Evolutionary conservation across 2,329 filamentous ascomycete genomes (phyloP).

Genomic region (Penicillium sumatraense): DNA sequence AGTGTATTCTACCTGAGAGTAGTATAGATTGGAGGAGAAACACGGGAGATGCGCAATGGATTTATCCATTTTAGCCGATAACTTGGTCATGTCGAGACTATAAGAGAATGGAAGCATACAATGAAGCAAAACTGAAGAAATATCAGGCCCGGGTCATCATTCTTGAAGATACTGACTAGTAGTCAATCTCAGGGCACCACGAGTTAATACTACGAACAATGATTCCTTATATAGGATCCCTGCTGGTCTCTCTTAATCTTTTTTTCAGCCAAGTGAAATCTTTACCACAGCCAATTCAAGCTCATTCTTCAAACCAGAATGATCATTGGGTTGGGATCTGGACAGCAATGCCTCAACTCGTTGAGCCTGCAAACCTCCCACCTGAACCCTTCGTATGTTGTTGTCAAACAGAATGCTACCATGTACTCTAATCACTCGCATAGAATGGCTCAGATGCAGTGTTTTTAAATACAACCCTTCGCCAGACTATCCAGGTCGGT

Average conservation of each 20-base stretch:
- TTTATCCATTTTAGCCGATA: slow-evolving; percentile 1
- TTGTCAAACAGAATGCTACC: slow-evolving; percentile 5
- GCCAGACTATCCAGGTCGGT: slow-evolving; percentile 67
- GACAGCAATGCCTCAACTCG: slow-evolving; percentile 51
- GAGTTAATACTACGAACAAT: too few relatives aligned
- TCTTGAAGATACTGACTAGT: too few relatives aligned
- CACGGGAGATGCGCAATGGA: not conserved
- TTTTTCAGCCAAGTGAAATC: not conserved
- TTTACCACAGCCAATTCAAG: not conserved
- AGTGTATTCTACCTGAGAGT: too few relatives aligned
- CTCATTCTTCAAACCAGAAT: not conserved
- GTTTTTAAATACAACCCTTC: slow-evolving; percentile 66
- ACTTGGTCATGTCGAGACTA: not conserved
- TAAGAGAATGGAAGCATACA: too few relatives aligned
- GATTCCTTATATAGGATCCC: not conserved
- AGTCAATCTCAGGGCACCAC: too few relatives aligned
- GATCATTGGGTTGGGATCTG: slow-evolving; percentile 4
- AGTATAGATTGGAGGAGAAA: too few relatives aligned
- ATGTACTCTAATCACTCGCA: not conserved
- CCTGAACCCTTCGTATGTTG: slow-evolving; percentile 57
- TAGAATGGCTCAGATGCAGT: slow-evolving; percentile 59
- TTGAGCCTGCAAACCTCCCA: slow-evolving; percentile 66
- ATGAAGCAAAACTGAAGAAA: too few relatives aligned
- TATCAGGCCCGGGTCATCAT: too few relatives aligned
- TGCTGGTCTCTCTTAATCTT: not conserved